Evolutionary conservation across 257 asterid species (phyloP).

Genomic region (Capsicum baccatum): DNA sequence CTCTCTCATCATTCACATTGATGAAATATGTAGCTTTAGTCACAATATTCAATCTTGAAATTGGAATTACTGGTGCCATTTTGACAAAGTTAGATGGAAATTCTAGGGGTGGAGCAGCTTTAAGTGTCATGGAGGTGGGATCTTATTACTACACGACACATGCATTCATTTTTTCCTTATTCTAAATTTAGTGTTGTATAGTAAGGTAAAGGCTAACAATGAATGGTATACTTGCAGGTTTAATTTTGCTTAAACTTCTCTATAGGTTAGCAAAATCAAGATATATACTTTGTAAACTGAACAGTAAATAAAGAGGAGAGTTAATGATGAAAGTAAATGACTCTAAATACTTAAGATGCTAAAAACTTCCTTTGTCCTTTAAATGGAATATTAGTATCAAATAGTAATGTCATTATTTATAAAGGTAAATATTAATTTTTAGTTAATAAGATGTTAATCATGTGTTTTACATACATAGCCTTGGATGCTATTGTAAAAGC

Average conservation of each 20-base stretch:
- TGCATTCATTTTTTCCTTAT: background rate
- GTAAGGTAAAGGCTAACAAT: background rate
- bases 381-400: no score
- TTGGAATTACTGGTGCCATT: conserved; percentile 99
- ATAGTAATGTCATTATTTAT: no score
- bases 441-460: no score
- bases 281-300: background rate
- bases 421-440: no score
- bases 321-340: background rate
- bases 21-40: conserved; percentile 67
- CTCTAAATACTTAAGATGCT: background rate
- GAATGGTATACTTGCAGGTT: background rate
- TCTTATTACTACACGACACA: conserved; percentile 29
- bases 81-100: conserved; percentile 96
- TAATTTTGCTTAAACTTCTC: background rate
- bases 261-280: background rate
- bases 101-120: conserved; percentile 99
- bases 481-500: no score
- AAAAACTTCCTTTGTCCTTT: background rate
- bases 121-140: conserved; percentile 91
- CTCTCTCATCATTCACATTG: conserved; percentile 37
- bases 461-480: no score
- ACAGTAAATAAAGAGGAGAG: background rate
- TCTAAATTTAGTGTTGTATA: background rate
- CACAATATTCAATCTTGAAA: conserved; percentile 91